phyloP scores from a whole-genome alignment of 345 rosid species.

The Cardamine resedifolia region DNA sequence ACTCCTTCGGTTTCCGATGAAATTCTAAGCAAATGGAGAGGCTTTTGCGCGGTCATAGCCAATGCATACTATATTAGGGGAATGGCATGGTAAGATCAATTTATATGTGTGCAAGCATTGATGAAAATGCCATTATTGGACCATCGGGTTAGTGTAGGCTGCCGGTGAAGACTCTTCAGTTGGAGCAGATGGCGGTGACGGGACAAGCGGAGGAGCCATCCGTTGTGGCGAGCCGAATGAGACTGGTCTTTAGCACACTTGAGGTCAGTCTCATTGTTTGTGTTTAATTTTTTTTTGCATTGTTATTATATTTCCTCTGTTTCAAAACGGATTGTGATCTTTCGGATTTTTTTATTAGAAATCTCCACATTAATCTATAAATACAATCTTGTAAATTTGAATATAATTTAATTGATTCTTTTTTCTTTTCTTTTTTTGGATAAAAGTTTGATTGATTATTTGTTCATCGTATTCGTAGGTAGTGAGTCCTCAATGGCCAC shows the following conservation, averaged over 20 bases:
- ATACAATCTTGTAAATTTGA: no score
- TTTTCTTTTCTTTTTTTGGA: no score
- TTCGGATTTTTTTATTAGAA: not conserved
- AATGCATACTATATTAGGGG: conserved; percentile 78
- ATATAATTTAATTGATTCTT: no score
- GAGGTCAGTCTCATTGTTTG: conserved; percentile 54
- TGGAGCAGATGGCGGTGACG: conserved; percentile 90
- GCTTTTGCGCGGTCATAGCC: conserved; percentile 90
- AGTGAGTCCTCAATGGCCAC: conserved; percentile 96
- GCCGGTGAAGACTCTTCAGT: conserved; percentile 91
- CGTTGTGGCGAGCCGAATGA: conserved; percentile 86
- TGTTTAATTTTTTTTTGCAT: not conserved
- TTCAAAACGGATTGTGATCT: not conserved
- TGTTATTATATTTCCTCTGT: not conserved
- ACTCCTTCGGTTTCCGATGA: conserved; percentile 66
- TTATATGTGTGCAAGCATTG: not conserved
- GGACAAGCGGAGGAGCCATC: conserved; percentile 85
- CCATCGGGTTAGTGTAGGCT: conserved; percentile 50
- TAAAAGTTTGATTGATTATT: not conserved
- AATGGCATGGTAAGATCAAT: conserved; percentile 85
- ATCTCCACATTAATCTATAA: not conserved
- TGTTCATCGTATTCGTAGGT: conserved; percentile 50
- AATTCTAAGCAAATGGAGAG: conserved; percentile 66
- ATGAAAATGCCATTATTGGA: conserved; percentile 1
- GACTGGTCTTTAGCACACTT: conserved; percentile 81